Evolutionary conservation across 768 basidiomycete genomes (phyloP), one percentile per base, ranked within the genome.

Genomic region (Scleroderma bovista): DNA sequence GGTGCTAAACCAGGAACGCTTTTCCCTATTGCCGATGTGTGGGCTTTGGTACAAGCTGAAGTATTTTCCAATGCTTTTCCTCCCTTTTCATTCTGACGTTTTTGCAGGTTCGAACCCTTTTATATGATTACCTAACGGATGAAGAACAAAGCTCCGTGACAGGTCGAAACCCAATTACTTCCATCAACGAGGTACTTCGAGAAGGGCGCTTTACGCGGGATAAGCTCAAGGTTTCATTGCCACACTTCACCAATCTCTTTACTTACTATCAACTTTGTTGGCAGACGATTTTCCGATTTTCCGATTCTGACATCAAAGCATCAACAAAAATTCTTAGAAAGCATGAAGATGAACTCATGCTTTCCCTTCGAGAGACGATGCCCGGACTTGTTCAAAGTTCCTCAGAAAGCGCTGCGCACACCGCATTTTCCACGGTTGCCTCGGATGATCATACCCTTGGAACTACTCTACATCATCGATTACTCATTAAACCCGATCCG

Each of bases 111-210:
- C 84, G 87, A 51, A 84, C 79, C 6, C 67, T 98, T 3, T 78
- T 97, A 36, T 78, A 82, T 49, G 91, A 93, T 67, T 97, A 97
- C 70, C 74, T 99, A 2, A 86, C 84, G n/a, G 90, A 93, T 66
- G 93, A 95, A 56, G 86, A 91, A 54, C 84, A 84, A 68, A 86
- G 87, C 9, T 76, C 82, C 6, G 75, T 82, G 9, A 76, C 88
- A 19, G 84, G 88, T 6, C 78, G 93, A 40, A 93, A 94, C 64
- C 90, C 91, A 7, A 86, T 97, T 53, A 83, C 84, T 1, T 93
- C 94, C 1, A 92, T 98, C 65, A 96, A 94, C 57, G 96, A 98
- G 57, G 84, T 91, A 13, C 76, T 99, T 34, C 79, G 92, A 15
- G 89, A 91, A 48, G 88, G 90, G 32, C 86, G 81, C 57, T 82